phyloP scores from a whole-genome alignment of 148 eudicot genomes.

The Gaultheria prostrata region DNA sequence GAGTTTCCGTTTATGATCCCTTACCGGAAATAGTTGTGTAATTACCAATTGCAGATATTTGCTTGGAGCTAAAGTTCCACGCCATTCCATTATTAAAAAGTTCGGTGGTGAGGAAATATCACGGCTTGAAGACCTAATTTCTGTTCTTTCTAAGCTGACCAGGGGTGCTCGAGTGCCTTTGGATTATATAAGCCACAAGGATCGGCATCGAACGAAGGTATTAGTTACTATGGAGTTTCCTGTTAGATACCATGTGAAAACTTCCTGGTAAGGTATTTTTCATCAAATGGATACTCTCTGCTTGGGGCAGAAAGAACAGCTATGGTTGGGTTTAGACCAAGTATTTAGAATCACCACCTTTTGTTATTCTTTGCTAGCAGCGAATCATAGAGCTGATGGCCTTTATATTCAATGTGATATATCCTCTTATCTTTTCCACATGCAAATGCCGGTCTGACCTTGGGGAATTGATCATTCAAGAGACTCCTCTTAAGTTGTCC shows the following conservation, averaged over 20 bases:
- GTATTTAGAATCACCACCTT: background rate
- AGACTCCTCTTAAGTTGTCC: slow-evolving; percentile 1
- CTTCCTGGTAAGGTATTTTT: background rate
- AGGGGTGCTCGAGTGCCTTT: slow-evolving; percentile 87
- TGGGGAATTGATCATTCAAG: background rate
- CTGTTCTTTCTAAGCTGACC: slow-evolving; percentile 63
- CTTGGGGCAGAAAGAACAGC: slow-evolving; percentile 5
- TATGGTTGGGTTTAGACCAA: background rate
- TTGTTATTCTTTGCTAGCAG: background rate
- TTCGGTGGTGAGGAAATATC: slow-evolving; percentile 79
- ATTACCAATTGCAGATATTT: slow-evolving; percentile 56
- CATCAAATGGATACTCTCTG: background rate
- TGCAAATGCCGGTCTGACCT: background rate
- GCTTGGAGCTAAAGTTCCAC: slow-evolving; percentile 92
- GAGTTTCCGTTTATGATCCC: background rate
- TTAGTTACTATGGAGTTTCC: slow-evolving; percentile 7
- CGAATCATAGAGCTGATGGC: background rate
- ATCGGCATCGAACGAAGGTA: slow-evolving; percentile 91
- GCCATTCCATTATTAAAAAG: slow-evolving; percentile 92
- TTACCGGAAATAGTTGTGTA: background rate
- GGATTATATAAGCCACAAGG: slow-evolving; percentile 71
- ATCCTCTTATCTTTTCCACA: background rate
- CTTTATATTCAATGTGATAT: background rate
- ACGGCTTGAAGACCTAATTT: slow-evolving; percentile 62
- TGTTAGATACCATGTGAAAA: background rate